Evolutionary conservation across 176 grass and related monocot species (phyloP).

Genomic region (Musa schizocarpa): DNA sequence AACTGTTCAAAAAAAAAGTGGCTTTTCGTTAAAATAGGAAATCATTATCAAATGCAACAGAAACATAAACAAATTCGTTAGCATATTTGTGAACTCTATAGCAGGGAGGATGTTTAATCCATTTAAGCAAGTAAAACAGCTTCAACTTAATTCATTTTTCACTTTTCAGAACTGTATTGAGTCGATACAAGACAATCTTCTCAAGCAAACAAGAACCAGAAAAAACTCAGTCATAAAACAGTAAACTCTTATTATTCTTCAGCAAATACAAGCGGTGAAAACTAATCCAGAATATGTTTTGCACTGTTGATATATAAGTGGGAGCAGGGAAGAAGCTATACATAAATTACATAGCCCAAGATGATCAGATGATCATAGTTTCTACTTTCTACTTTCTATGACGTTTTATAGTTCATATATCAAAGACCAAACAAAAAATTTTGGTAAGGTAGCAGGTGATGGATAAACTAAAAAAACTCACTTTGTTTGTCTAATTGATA

Average conservation of each 20-base stretch:
- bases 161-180: background rate
- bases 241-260: background rate
- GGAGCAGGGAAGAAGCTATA: background rate
- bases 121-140: background rate
- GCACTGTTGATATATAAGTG: background rate
- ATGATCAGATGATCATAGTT: too few relatives aligned
- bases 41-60: too few relatives aligned
- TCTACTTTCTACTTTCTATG: too few relatives aligned
- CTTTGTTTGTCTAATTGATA: background rate
- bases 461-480: background rate
- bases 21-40: background rate
- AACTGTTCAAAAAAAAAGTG: background rate
- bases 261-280: background rate
- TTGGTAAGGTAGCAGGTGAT: background rate
- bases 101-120: background rate
- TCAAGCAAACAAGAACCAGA: background rate
- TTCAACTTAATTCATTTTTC: background rate
- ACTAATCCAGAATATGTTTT: background rate
- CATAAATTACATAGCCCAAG: background rate
- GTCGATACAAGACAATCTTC: background rate
- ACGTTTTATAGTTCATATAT: background rate
- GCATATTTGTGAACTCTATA: background rate
- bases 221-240: background rate
- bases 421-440: constrained; percentile 12
- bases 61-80: background rate